Percentiles rank a stretch among this genome's conserved stretches.
Conservation (phyloP, 257 asterid genomes). For the Echium plantagineum region DNA sequence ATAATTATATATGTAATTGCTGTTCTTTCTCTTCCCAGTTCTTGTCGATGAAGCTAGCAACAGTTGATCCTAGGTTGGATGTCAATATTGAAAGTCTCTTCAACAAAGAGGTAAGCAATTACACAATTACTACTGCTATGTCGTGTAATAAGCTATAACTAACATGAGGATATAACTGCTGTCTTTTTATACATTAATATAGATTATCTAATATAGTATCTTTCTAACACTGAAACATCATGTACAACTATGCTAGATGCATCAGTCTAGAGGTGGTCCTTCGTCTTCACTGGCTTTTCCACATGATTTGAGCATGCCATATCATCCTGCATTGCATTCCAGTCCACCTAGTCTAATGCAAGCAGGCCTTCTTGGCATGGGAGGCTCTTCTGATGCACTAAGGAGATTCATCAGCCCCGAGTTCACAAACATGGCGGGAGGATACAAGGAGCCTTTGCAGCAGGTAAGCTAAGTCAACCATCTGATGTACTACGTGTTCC, state of each 20-base stretch:
- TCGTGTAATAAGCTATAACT: neutral
- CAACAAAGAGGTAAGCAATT: conserved; percentile 66
- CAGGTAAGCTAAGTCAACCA: conserved; percentile 10
- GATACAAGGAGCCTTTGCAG: conserved; percentile 10
- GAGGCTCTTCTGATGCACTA: conserved; percentile 37
- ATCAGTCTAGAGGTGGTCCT: conserved; percentile 36
- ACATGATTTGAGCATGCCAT: conserved; percentile 39
- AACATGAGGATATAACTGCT: neutral
- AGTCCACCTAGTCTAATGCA: conserved; percentile 32
- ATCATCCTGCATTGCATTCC: conserved; percentile 35
- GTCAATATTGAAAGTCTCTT: conserved; percentile 62
- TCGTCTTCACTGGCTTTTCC: conserved; percentile 37
- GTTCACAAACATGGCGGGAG: conserved; percentile 24
- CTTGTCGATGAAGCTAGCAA: conserved; percentile 98
- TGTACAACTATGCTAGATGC: conserved; percentile 21
- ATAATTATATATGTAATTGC: neutral
- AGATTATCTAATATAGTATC: too few relatives aligned
- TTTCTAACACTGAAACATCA: neutral
- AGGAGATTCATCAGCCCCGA: conserved; percentile 39
- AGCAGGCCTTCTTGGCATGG: conserved; percentile 32
- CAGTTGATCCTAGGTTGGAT: conserved; percentile 75
- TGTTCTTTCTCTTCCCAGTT: conserved; percentile 31
- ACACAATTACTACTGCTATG: neutral
- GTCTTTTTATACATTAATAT: too few relatives aligned
- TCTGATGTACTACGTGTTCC: neutral